Conservation (phyloP, 768 basidiomycete species). For the Suillus subluteus region DNA sequence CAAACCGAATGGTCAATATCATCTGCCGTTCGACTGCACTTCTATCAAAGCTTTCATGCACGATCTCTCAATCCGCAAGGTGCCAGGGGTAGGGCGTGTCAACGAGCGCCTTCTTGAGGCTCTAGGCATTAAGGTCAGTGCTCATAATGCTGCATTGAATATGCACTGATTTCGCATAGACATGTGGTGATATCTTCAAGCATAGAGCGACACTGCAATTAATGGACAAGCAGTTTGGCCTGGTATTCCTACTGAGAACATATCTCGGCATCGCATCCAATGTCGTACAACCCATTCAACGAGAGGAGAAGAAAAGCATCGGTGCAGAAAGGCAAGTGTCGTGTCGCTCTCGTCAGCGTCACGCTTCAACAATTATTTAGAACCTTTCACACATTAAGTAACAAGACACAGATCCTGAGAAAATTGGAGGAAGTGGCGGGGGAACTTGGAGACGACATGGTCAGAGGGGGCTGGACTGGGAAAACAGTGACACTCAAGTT, state of each 20-base stretch:
- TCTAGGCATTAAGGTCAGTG: slow-evolving; percentile 77
- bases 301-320: slow-evolving; percentile 90
- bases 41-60: slow-evolving; percentile 77
- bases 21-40: slow-evolving; percentile 64
- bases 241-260: slow-evolving; percentile 72
- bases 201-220: slow-evolving; percentile 74
- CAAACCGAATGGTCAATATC: slow-evolving; percentile 93
- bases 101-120: slow-evolving; percentile 87
- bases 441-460: slow-evolving; percentile 83
- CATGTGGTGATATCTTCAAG: slow-evolving; percentile 86
- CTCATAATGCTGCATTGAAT: background rate
- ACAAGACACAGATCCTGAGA: slow-evolving; percentile 67
- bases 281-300: slow-evolving; percentile 68
- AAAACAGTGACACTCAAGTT: slow-evolving; percentile 91
- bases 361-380: slow-evolving; percentile 41
- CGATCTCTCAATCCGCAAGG: slow-evolving; percentile 81
- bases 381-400: slow-evolving; percentile 72
- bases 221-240: slow-evolving; percentile 88
- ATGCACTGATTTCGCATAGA: slow-evolving; percentile 44
- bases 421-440: slow-evolving; percentile 83
- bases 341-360: background rate
- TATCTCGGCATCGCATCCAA: slow-evolving; percentile 90
- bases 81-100: slow-evolving; percentile 91
- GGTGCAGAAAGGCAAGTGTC: slow-evolving; percentile 77
- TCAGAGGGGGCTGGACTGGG: slow-evolving; percentile 79